Evolutionary conservation across 164 flowering plant species (phyloP), one percentile per base, ranked within the genome.

Genomic region (Aristolochia contorta): DNA sequence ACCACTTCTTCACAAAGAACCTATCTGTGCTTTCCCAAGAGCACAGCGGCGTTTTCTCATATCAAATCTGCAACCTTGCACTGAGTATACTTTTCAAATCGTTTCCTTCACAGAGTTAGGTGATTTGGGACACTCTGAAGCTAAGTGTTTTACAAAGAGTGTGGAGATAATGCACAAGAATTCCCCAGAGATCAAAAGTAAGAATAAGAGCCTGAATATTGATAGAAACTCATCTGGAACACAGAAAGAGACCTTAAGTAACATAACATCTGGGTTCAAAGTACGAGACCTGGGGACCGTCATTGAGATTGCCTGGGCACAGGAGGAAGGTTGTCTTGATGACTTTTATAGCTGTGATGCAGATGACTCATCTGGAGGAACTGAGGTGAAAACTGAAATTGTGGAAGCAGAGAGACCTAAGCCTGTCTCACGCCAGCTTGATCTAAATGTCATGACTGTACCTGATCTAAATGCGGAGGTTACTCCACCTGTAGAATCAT

Each of bases 391-490:
- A 62, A 70, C 71, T 25, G 82, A 81, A 67, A 60, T 66, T 24
- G 45, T 30, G 14, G 78, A 75, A 59, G 80, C 77, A 65, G 77
- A 69, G 13, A 72, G 61, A 45, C 66, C 71, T 47, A 82, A 82
- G 15, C 62, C 65, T 57, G 74, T 69, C 69, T 69, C 83, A 9
- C 82, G 80, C 47, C 84, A 73, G 59, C 87, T 93, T 46, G 97
- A 92, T 75, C 69, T 92, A 50, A 92, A 89, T 77, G 85, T 86
- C 65, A 88, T 67, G 21, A 83, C 95, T 7, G 93, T 90, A 13
- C 99, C 99, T 21, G 99, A 94, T 78, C 65, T 94, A 33, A 94
- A 94, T 68, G 97, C 91, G 61, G 99, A 85, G 50, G 70, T 86
- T 37, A 78, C 78, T 59, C 89, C 91, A 62, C 84, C 89, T 8